phyloP scores from a whole-genome alignment of 2,329 filamentous ascomycete genomes.

The Clarireedia hainanense region DNA sequence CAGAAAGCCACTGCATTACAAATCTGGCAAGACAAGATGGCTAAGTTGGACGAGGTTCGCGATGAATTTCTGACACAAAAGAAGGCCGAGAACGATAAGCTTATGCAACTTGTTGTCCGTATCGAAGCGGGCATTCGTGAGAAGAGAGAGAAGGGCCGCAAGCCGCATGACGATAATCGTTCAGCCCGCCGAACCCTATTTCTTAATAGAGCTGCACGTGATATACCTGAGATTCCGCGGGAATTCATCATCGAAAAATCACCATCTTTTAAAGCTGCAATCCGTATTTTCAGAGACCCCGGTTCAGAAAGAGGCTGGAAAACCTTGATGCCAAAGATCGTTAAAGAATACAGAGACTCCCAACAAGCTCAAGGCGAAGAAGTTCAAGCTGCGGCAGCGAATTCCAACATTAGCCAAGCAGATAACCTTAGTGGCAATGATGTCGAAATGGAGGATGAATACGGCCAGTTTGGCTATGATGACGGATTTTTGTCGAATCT shows the following conservation, averaged over 20 bases:
- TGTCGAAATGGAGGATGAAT: neutral
- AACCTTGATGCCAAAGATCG: conserved; percentile 27
- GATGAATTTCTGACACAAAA: conserved; percentile 19
- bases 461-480: too few relatives aligned
- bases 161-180: conserved; percentile 22
- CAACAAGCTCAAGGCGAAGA: neutral
- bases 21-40: conserved; percentile 17
- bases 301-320: conserved; percentile 28
- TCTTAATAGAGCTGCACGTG: conserved; percentile 19
- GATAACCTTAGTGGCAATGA: neutral
- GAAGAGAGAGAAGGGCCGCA: conserved; percentile 17
- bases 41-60: conserved; percentile 19
- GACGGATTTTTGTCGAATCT: neutral
- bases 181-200: conserved; percentile 23
- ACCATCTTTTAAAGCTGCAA: conserved; percentile 24
- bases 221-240: conserved; percentile 21
- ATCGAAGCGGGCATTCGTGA: conserved; percentile 22
- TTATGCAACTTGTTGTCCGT: conserved; percentile 24
- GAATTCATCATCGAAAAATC: conserved; percentile 22
- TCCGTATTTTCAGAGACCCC: conserved; percentile 25
- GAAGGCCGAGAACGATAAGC: conserved; percentile 22
- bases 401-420: neutral
- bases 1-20: conserved; percentile 20
- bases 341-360: conserved; percentile 17
- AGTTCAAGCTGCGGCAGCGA: neutral